A percentile compares a stretch with the other conserved stretches of the same genome.
Evolutionary conservation across 2,329 filamentous ascomycete genomes (phyloP).

Genomic region (Cytospora leucostoma): DNA sequence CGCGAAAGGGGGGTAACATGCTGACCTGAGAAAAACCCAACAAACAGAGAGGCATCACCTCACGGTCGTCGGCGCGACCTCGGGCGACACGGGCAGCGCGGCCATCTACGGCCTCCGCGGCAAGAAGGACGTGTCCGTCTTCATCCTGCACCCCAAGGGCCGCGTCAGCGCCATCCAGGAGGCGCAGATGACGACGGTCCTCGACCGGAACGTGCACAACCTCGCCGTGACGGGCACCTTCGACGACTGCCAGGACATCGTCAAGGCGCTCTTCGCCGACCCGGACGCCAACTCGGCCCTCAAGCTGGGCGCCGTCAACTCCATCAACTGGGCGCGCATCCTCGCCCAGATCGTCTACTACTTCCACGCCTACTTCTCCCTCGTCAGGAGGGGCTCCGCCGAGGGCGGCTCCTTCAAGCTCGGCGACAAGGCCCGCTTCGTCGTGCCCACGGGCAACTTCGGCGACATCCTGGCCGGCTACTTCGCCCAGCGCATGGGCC

Average conservation of each 20-base stretch:
- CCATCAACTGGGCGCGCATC: constrained; percentile 94
- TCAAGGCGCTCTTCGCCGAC: constrained; percentile 91
- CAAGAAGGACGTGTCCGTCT: constrained; percentile 96
- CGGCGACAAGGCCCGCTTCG: constrained; percentile 74
- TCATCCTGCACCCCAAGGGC: constrained; percentile 91
- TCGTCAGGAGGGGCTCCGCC: constrained; percentile 59
- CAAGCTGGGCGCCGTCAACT: constrained; percentile 91
- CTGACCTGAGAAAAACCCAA: constrained; percentile 23
- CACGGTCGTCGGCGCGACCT: constrained; percentile 84
- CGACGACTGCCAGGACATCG: constrained; percentile 95
- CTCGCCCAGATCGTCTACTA: constrained; percentile 97
- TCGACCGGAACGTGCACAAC: constrained; percentile 91
- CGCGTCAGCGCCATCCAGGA: constrained; percentile 91
- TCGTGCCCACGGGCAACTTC: constrained; percentile 95
- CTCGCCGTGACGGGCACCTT: constrained; percentile 87
- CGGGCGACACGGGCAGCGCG: constrained; percentile 87
- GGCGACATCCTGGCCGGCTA: constrained; percentile 92
- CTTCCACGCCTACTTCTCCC: constrained; percentile 89
- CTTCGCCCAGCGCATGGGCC: constrained; percentile 63
- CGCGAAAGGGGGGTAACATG: constrained; percentile 29
- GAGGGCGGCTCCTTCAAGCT: constrained; percentile 58
- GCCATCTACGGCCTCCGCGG: constrained; percentile 93
- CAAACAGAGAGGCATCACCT: constrained; percentile 73
- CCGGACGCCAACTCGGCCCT: constrained; percentile 77
- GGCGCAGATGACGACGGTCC: constrained; percentile 93